Evolutionary conservation across 2,329 filamentous ascomycete species (phyloP), one percentile per base, ranked within the genome.

Genomic region (Ophiocordyceps robertsii): DNA sequence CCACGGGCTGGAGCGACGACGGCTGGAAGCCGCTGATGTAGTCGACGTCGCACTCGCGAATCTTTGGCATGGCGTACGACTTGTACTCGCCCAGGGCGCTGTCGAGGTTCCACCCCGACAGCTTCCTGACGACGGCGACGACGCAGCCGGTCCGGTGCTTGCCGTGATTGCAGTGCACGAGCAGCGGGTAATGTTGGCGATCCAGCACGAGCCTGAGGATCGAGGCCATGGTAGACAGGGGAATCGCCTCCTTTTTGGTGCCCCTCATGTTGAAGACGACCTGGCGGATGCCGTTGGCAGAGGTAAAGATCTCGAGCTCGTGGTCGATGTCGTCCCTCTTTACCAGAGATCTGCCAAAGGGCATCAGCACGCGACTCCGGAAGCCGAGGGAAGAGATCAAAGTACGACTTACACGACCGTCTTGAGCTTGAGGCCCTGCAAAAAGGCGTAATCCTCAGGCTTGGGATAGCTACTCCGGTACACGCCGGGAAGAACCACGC

Each of bases 161-260:
- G 57, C 89, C 89, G 52, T 94, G 89, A 57, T 95, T 95, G 71
- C 89, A 95, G 61, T 95, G 89, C 38, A 95, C 74, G 33, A 95
- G 70, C 11, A 95, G 62, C 0, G 89, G 89, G 50, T 92, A 80
- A 48, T 93, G 87, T 30, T 69, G 63, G 39, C 72, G 72, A 54
- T 93, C 75, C 42, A 90, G 69, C 35, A 90, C 73, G 36, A 90
- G 65, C 12, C 74, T 67, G 21, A 94, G 69, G 38, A 90, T 86
- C 8, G 75, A 66, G 47, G 73, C 71, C 72, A 95, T 86, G 24
- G 79, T 77, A 37, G 68, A 61, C 8, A 76, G 57, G 1, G 82
- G 75, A 31, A 86, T 86, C 9, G 72, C 71, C 43, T 81, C 70
- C 52, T 89, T 88, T 62, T 95, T 95, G 50, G 93, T 95, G n/a